Evolutionary conservation across 2,329 filamentous ascomycete genomes (phyloP).

Genomic region (Diaporthe helianthi): DNA sequence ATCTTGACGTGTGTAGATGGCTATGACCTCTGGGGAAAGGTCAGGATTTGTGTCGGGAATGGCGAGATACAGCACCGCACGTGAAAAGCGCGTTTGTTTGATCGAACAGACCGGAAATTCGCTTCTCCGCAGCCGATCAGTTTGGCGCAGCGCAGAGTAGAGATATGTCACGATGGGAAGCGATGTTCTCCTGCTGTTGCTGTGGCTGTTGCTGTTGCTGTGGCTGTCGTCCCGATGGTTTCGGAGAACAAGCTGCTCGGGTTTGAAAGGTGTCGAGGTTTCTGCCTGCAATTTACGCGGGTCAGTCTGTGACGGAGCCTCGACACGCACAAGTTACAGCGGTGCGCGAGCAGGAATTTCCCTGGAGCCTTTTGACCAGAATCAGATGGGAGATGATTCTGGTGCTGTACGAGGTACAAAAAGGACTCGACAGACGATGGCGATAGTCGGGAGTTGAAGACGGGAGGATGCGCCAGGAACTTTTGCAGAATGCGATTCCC

Average conservation of each 20-base stretch:
- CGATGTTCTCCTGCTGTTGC: background rate
- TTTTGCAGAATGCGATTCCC: conserved; percentile 31
- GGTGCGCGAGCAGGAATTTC: background rate
- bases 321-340: background rate
- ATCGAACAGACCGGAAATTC: background rate
- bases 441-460: background rate
- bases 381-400: background rate
- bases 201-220: background rate
- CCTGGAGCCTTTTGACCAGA: background rate
- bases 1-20: conserved; percentile 55
- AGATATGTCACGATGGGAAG: background rate
- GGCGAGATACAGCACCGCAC: background rate
- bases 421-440: conserved; percentile 22
- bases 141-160: background rate
- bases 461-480: conserved; percentile 12
- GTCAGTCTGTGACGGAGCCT: conserved; percentile 22
- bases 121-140: background rate
- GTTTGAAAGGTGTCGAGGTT: background rate
- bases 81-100: background rate
- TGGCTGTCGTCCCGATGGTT: background rate
- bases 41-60: background rate
- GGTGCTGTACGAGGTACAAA: background rate
- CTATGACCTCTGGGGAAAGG: conserved; percentile 6
- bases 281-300: conserved; percentile 27
- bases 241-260: background rate